Evolutionary conservation across 2,329 filamentous ascomycete genomes (phyloP).

Genomic region (Beauveria brongniartii): DNA sequence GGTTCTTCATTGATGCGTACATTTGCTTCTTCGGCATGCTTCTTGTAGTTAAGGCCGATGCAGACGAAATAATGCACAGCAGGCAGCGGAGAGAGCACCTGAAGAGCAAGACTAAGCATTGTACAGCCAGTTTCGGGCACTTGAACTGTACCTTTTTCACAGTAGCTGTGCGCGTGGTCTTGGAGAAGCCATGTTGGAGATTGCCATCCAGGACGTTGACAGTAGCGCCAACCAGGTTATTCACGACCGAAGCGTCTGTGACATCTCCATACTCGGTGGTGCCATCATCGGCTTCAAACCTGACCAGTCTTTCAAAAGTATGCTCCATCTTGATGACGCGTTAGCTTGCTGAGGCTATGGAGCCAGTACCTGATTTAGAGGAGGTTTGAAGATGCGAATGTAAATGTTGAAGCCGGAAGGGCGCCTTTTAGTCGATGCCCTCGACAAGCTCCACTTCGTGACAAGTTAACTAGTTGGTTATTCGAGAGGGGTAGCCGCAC

Average conservation of each 20-base stretch:
- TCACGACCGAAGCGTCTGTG: not conserved
- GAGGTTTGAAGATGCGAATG: not conserved
- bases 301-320: not conserved
- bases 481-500: not conserved
- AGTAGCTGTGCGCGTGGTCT: not conserved
- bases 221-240: not conserved
- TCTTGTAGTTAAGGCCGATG: constrained; percentile 21
- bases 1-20: not conserved
- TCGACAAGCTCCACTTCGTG: not conserved
- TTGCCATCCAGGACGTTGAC: not conserved
- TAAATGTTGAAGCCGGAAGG: not conserved
- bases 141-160: not conserved
- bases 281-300: not conserved
- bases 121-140: too few species aligned
- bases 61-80: constrained; percentile 16
- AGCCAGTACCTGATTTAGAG: not conserved
- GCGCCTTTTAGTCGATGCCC: not conserved
- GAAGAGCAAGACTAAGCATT: not conserved
- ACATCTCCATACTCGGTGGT: not conserved
- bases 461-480: too few species aligned
- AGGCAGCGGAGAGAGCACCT: not conserved
- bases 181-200: not conserved
- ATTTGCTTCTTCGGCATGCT: constrained; percentile 19
- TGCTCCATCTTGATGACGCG: not conserved
- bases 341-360: not conserved